These are phyloP conservation scores for Leccinellum rugosiceps DNA, from an alignment of 768 basidiomycete species.

Conservation along the genomic window DNA sequence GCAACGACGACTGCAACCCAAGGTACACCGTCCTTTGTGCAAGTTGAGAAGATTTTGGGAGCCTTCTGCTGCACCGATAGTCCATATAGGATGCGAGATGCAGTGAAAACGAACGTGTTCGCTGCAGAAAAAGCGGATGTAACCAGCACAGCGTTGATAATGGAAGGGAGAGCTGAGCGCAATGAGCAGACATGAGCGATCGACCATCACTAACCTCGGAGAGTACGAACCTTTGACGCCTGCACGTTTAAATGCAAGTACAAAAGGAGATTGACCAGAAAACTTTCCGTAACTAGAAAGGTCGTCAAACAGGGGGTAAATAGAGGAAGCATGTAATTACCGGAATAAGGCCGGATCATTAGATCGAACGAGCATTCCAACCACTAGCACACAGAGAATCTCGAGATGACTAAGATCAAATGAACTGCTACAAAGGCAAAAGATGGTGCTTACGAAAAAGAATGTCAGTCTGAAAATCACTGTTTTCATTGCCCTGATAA, in stretches of 20 bases:
- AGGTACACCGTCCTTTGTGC: constrained; percentile 50
- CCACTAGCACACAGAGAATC: constrained; percentile 39
- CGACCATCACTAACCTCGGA: constrained; percentile 1
- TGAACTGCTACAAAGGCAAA: background rate
- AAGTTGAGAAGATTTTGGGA: constrained; percentile 47
- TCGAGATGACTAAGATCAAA: constrained; percentile 4
- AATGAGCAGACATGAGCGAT: background rate
- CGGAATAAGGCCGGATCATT: constrained; percentile 52
- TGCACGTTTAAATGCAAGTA: constrained; percentile 74
- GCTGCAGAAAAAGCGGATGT: constrained; percentile 72
- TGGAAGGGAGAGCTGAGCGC: constrained; percentile 49
- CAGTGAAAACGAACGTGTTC: constrained; percentile 42
- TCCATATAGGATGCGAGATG: constrained; percentile 44
- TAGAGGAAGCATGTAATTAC: constrained; percentile 13
- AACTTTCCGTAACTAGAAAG: constrained; percentile 5
- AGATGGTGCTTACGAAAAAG: constrained; percentile 14
- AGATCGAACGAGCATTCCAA: constrained; percentile 78
- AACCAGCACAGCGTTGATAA: constrained; percentile 73
- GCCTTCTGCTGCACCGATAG: constrained; percentile 49
- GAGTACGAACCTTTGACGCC: constrained; percentile 54
- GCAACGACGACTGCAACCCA: constrained; percentile 33
- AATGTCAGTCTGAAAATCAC: constrained; percentile 76
- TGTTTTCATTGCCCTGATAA: constrained; percentile 68
- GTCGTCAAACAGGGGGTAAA: background rate
- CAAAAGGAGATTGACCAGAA: constrained; percentile 80